These are phyloP conservation scores for Exophiala lecanii-corni DNA, from an alignment of 2,329 filamentous ascomycete genomes.

Conservation along the genomic window DNA sequence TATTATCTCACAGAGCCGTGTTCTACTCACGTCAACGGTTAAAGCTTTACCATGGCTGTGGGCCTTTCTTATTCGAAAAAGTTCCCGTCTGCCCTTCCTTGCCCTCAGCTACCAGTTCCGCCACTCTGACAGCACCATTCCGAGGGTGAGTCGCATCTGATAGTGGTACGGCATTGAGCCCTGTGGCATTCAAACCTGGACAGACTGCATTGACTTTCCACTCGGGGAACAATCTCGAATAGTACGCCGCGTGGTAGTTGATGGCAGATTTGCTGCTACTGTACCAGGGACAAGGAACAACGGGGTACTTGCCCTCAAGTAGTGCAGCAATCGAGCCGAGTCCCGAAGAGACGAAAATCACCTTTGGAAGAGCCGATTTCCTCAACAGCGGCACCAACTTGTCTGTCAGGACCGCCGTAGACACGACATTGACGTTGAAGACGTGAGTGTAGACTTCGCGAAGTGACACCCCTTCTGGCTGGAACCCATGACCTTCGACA, in stretches of 20 bases:
- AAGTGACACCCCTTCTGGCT: not conserved
- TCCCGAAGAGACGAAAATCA: slow-evolving; percentile 21
- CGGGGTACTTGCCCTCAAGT: slow-evolving; percentile 6
- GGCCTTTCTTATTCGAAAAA: slow-evolving; percentile 14
- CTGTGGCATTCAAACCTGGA: slow-evolving; percentile 19
- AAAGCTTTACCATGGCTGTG: slow-evolving; percentile 24
- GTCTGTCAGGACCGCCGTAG: slow-evolving; percentile 23
- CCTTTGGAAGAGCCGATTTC: slow-evolving; percentile 18
- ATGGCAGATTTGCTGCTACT: slow-evolving; percentile 20
- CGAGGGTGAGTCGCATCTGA: slow-evolving; percentile 19
- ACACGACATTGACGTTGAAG: slow-evolving; percentile 27
- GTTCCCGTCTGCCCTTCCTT: slow-evolving; percentile 18
- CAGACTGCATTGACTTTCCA: slow-evolving; percentile 24
- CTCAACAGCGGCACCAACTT: slow-evolving; percentile 21
- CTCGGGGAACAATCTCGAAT: slow-evolving; percentile 18
- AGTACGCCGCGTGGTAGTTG: slow-evolving; percentile 22
- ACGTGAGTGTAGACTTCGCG: slow-evolving; percentile 24
- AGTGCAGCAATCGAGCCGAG: slow-evolving; percentile 13
- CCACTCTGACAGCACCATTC: slow-evolving; percentile 17
- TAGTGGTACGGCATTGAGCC: slow-evolving; percentile 13
- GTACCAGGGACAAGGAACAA: slow-evolving; percentile 12
- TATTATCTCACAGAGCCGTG: no score
- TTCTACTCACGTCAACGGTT: no score
- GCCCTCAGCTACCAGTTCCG: slow-evolving; percentile 20
- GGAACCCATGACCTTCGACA: slow-evolving; percentile 4